Evolutionary conservation across 139 green algal genomes (phyloP).

Genomic region (Astrephomene gubernaculifera): DNA sequence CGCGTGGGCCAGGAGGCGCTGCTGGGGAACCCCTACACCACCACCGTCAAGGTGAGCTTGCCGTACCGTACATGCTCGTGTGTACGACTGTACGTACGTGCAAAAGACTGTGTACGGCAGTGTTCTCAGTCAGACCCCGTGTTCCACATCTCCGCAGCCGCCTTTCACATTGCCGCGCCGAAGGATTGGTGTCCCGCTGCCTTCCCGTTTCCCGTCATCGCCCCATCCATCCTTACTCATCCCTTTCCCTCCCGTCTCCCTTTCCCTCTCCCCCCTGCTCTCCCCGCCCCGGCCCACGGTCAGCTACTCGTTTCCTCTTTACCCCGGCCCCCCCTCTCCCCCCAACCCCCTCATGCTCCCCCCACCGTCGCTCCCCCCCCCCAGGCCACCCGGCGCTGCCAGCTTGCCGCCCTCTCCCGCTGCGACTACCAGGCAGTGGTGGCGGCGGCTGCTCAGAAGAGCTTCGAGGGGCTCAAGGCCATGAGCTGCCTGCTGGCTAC

Average conservation of each 20-base stretch:
- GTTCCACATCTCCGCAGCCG: too few species aligned
- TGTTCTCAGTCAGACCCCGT: too few species aligned
- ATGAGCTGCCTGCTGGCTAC: conserved; percentile 22
- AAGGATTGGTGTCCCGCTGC: not conserved
- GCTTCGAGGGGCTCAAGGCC: conserved; percentile 38
- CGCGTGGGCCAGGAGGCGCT: conserved; percentile 37
- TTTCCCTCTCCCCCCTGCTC: not conserved
- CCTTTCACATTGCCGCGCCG: too few species aligned
- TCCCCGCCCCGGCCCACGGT: too few species aligned
- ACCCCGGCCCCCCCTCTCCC: not conserved
- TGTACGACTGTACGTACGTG: too few species aligned
- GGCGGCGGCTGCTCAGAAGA: conserved; percentile 18
- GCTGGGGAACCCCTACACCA: not conserved
- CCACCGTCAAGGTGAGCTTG: not conserved
- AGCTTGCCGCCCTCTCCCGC: conserved; percentile 23
- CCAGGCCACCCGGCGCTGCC: conserved; percentile 23
- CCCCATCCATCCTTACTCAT: not conserved
- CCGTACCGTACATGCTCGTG: not conserved
- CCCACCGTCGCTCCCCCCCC: not conserved
- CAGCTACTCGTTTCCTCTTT: too few species aligned
- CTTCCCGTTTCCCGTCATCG: not conserved
- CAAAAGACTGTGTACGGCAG: too few species aligned
- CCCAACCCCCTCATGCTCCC: not conserved
- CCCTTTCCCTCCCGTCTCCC: not conserved
- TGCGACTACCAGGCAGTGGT: conserved; percentile 37